A percentile compares a stretch with the other conserved stretches of the same genome.
phyloP scores from a whole-genome alignment of 208 protist species.

The Leishmania turanica region DNA sequence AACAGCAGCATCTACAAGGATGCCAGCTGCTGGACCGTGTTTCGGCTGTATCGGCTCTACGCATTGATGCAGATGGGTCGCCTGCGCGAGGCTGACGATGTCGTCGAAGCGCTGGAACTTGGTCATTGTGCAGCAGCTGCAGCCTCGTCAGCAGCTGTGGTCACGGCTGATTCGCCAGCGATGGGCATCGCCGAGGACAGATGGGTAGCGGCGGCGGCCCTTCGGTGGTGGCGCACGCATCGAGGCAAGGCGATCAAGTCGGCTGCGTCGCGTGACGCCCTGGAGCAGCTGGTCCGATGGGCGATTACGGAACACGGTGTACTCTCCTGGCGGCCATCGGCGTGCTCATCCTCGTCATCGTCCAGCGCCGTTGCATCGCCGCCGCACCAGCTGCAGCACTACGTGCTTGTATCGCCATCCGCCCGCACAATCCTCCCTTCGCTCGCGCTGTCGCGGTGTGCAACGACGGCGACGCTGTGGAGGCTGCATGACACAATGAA shows the following conservation, averaged over 20 bases:
- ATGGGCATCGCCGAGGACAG: constrained; percentile 21
- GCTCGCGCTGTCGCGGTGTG: constrained; percentile 24
- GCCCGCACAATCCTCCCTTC: constrained; percentile 16
- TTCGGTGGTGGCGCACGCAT: constrained; percentile 28
- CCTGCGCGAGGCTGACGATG: constrained; percentile 17
- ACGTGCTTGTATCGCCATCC: constrained; percentile 15
- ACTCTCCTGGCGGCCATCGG: constrained; percentile 13
- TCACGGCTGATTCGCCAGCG: neutral
- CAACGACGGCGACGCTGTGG: constrained; percentile 27
- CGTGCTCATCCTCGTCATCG: neutral
- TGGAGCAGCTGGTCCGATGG: constrained; percentile 7
- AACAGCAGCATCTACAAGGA: neutral
- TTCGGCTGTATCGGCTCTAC: constrained; percentile 32
- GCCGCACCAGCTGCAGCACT: constrained; percentile 1
- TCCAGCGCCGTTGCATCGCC: neutral
- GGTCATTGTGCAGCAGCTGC: neutral
- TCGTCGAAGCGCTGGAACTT: constrained; percentile 9
- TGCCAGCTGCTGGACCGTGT: constrained; percentile 7
- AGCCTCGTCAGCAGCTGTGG: neutral
- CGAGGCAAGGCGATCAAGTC: neutral
- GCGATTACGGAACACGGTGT: constrained; percentile 22
- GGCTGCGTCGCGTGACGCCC: neutral
- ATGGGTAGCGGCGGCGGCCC: constrained; percentile 9
- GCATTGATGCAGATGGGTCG: constrained; percentile 28
- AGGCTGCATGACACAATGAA: constrained; percentile 50